Base-by-base conservation (phyloP, 352 stramenopile genomes). In the Pythium scleroteichum region DNA sequence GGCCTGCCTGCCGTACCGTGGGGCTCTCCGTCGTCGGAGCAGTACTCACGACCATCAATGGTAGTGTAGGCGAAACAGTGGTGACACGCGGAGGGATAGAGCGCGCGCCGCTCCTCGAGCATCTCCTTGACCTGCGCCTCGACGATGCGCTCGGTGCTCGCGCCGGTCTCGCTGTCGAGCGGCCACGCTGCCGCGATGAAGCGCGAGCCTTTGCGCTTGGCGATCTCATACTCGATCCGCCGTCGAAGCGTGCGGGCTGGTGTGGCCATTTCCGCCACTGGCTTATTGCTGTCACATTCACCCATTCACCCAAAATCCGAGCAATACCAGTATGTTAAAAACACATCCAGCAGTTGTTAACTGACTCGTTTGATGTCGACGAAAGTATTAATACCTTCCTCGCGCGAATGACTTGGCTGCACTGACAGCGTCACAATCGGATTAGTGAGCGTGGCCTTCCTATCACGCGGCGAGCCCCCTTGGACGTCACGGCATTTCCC, bases 131-230 rank as follows among this genome's bases (percentile, higher is more conserved):
- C 76, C 24, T 80, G 60, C 19, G 65, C 39, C 1, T 78, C 74
- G 17, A 68, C 61, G 6, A 12, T 8, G 14, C 22, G 44, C 24
- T 68, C 73, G 45, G 32, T 46, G 27, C 76, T 53, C n/a, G 44
- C 63, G 20, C 42, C 42, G 26, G 32, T 66, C 17, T 42, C 38
- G 5, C 42, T 27, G 10, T 22, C 49, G 16, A 92, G 59, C 23
- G 84, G 84, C 72, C 73, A 88, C 27, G 71, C 78, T 4, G 78
- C 79, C 7, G 79, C 72, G 62, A 92, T 90, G 71, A 93, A 93
- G 57, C 84, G 82, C 39, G 84, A 93, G 55, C 80, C 79, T 67
- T 91, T 94, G 66, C 80, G 82, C 76, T 94, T 94, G 22, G 71
- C 77, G 59, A 85, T 85, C 70, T 94, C 82, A 51, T 88, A 66